Conservation (phyloP, 257 asterid genomes). For the Solanum medicagineum region DNA sequence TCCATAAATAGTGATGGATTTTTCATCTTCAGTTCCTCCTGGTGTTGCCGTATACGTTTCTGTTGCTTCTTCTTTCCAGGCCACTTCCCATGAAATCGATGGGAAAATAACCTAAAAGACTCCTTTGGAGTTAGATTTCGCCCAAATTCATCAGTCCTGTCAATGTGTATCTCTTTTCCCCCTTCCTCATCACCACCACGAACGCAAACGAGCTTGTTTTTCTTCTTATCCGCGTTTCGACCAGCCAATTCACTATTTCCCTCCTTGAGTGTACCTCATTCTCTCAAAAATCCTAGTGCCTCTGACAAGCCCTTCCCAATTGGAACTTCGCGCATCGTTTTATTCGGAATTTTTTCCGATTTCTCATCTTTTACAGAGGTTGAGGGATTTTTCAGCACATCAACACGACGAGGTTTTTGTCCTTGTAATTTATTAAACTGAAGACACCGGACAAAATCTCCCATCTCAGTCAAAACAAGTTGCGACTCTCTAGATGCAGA, state of each 20-base stretch:
- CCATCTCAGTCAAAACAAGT: slow-evolving; percentile 88
- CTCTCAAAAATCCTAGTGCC: slow-evolving; percentile 60
- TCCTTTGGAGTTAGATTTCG: slow-evolving; percentile 89
- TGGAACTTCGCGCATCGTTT: slow-evolving; percentile 65
- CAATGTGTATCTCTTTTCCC: slow-evolving; percentile 63
- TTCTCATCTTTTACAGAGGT: slow-evolving; percentile 26
- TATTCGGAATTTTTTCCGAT: slow-evolving; percentile 42
- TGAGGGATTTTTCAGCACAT: slow-evolving; percentile 29
- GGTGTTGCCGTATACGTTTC: slow-evolving; percentile 77
- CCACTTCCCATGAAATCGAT: slow-evolving; percentile 84
- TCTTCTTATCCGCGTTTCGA: slow-evolving; percentile 90
- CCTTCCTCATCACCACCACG: slow-evolving; percentile 26
- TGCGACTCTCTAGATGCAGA: slow-evolving; percentile 36
- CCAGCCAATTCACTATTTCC: slow-evolving; percentile 80
- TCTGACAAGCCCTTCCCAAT: slow-evolving; percentile 85
- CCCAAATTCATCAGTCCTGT: slow-evolving; percentile 88
- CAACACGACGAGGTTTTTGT: slow-evolving; percentile 39
- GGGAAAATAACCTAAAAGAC: slow-evolving; percentile 70
- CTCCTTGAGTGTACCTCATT: slow-evolving; percentile 74
- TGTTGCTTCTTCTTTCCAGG: slow-evolving; percentile 89
- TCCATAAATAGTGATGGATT: slow-evolving; percentile 68
- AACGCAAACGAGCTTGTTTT: slow-evolving; percentile 77
- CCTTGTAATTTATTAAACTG: slow-evolving; percentile 76
- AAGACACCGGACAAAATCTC: slow-evolving; percentile 85
- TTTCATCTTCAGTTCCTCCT: slow-evolving; percentile 73